Conservation (phyloP, 176 grass and related monocot genomes). For the Bonia amplexicaulis region DNA sequence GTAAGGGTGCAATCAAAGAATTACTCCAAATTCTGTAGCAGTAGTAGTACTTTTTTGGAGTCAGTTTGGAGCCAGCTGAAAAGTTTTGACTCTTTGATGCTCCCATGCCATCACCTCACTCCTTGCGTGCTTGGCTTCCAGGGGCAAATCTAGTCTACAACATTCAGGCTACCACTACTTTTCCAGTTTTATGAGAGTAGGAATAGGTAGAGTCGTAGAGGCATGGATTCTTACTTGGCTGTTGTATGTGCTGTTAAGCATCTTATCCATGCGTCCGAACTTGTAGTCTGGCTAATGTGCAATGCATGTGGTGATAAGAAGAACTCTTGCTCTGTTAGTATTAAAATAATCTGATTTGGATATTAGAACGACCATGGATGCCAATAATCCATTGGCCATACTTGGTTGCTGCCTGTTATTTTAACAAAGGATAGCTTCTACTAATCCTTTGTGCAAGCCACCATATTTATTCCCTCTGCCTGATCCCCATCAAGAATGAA, state of each 20-base stretch:
- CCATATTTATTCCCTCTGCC: not conserved
- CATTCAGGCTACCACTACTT: not conserved
- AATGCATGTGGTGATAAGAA: constrained; percentile 45
- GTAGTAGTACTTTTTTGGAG: not conserved
- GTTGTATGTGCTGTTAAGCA: constrained; percentile 21
- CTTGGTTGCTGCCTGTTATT: not conserved
- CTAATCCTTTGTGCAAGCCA: constrained; percentile 39
- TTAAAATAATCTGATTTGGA: not conserved
- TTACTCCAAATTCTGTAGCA: not conserved
- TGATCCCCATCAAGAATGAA: constrained; percentile 33
- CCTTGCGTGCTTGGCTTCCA: constrained; percentile 39
- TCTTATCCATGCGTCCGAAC: constrained; percentile 52
- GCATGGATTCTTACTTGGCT: constrained; percentile 4
- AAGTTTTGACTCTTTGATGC: constrained; percentile 53
- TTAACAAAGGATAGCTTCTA: not conserved
- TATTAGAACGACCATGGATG: constrained; percentile 3
- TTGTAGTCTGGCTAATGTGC: constrained; percentile 42
- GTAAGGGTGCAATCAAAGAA: not conserved
- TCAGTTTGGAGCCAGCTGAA: constrained; percentile 30
- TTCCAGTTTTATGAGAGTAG: constrained; percentile 22
- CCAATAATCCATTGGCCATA: not conserved
- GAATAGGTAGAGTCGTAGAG: not conserved
- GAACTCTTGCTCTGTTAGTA: not conserved
- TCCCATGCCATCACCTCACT: constrained; percentile 16
- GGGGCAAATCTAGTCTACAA: not conserved